These are phyloP conservation scores for Thermothielavioides terrestris DNA, from an alignment of 495 filamentous ascomycete genomes.

Conservation along the genomic window DNA sequence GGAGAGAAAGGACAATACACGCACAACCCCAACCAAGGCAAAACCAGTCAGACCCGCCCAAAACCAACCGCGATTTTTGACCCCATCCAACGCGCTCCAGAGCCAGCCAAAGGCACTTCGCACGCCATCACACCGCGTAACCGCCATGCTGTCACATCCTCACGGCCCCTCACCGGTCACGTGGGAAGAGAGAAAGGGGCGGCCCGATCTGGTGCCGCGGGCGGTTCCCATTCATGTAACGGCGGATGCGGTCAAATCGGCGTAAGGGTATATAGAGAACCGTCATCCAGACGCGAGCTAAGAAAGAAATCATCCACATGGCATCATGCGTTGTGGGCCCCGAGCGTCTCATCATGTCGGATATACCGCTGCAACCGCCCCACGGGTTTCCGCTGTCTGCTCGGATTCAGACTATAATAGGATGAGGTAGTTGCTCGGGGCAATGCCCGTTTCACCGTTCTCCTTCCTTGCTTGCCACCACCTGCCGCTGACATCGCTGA, in stretches of 20 bases:
- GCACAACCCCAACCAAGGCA: conserved; percentile 23
- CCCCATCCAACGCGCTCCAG: conserved; percentile 26
- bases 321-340: conserved; percentile 19
- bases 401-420: conserved; percentile 57
- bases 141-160: neutral
- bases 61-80: conserved; percentile 21
- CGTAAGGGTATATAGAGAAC: conserved; percentile 25
- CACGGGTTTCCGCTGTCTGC: neutral
- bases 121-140: too few relatives aligned
- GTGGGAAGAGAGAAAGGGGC: neutral
- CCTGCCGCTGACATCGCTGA: conserved; percentile 90
- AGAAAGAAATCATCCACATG: conserved; percentile 24
- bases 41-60: conserved; percentile 6
- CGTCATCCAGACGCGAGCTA: conserved; percentile 17
- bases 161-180: neutral
- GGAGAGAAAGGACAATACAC: conserved; percentile 23
- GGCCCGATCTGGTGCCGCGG: neutral
- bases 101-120: conserved; percentile 16
- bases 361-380: conserved; percentile 2
- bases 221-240: conserved; percentile 9
- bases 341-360: neutral
- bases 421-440: conserved; percentile 96
- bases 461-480: conserved; percentile 99
- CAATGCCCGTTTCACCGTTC: conserved; percentile 92
- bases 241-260: conserved; percentile 17